Evolutionary conservation across 352 stramenopile genomes (phyloP), one percentile per base, ranked within the genome.

Genomic region (Phytophthora aleatoria): DNA sequence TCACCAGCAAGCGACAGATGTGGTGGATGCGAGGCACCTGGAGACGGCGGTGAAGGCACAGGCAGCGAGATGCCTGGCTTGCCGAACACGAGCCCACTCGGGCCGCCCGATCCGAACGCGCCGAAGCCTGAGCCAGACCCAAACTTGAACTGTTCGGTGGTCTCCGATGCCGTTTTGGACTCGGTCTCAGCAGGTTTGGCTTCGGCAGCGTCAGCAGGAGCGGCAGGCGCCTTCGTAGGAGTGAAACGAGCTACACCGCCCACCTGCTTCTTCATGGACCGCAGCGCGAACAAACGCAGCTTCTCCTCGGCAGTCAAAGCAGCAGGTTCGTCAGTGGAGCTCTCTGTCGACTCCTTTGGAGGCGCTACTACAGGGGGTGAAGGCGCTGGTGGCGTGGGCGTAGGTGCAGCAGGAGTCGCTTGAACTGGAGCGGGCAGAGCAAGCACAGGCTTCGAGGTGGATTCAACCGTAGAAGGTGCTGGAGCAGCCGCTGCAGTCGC

Each of bases 21-120:
- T 11, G 70, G 58, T 16, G 57, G 54, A 12, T 69, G 61, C 15
- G 61, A 64, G 3, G 57, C 58, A 33, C 36, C 56, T 2, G 79
- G 73, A 16, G 80, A 85, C 9, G 81, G 56, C 9, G 84, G 73
- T 1, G 85, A 77, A 3, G 85, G 85, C 8, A 94, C 68, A 30
- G 85, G 85, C 3, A 94, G 59, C 2, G 80, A 87, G 56, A 94
- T 92, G 1, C 79, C 83, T 11, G 83, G 76, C 53, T 91, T 92
- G 50, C 85, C 85, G 64, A 94, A 94, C 27, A 92, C 79, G 4
- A 94, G 73, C 3, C 77, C 76, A 27, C 78, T 80, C 0, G 85
- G 64, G 30, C 74, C 70, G 9, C 82, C 79, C 2, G 79, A 80
- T 38, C 78, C 83, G 36, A 89, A 90, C 20, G 74, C 67, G 12